Conservation (phyloP, 1,139 yeast species). For the Blastobotrys indianensis region DNA sequence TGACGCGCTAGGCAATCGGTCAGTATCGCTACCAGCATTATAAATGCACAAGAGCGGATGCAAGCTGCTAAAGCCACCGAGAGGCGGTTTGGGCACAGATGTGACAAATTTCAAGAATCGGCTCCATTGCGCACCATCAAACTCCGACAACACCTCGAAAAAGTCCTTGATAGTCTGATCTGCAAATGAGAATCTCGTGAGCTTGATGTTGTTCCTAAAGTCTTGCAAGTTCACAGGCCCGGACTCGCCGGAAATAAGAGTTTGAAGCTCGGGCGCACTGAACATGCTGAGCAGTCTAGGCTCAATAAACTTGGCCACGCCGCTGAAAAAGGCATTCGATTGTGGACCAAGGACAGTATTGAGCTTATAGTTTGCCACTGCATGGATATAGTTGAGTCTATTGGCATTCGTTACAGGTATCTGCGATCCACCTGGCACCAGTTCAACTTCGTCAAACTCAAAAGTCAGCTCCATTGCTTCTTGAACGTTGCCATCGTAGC, state of each 20-base stretch:
- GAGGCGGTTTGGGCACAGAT: slow-evolving; percentile 85
- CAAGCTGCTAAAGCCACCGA: slow-evolving; percentile 73
- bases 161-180: slow-evolving; percentile 51
- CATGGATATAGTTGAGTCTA: slow-evolving; percentile 67
- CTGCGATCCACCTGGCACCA: slow-evolving; percentile 55
- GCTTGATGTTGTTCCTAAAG: slow-evolving; percentile 54
- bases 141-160: slow-evolving; percentile 66
- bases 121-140: slow-evolving; percentile 52
- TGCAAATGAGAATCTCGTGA: slow-evolving; percentile 58
- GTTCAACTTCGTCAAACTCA: slow-evolving; percentile 55
- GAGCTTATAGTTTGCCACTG: slow-evolving; percentile 71
- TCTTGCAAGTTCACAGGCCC: slow-evolving; percentile 62
- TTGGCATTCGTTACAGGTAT: slow-evolving; percentile 55
- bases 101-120: slow-evolving; percentile 80
- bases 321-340: slow-evolving; percentile 60
- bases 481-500: slow-evolving; percentile 54
- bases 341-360: slow-evolving; percentile 58
- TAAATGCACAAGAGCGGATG: slow-evolving; percentile 77
- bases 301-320: slow-evolving; percentile 62
- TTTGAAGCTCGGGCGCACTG: slow-evolving; percentile 75
- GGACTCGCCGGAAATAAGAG: slow-evolving; percentile 78
- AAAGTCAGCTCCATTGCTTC: slow-evolving; percentile 58
- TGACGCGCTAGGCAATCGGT: slow-evolving; percentile 80
- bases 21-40: slow-evolving; percentile 48
- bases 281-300: slow-evolving; percentile 79